Base-by-base conservation (phyloP, 495 filamentous ascomycete genomes). In the Staphylotrichum tortipilum region DNA sequence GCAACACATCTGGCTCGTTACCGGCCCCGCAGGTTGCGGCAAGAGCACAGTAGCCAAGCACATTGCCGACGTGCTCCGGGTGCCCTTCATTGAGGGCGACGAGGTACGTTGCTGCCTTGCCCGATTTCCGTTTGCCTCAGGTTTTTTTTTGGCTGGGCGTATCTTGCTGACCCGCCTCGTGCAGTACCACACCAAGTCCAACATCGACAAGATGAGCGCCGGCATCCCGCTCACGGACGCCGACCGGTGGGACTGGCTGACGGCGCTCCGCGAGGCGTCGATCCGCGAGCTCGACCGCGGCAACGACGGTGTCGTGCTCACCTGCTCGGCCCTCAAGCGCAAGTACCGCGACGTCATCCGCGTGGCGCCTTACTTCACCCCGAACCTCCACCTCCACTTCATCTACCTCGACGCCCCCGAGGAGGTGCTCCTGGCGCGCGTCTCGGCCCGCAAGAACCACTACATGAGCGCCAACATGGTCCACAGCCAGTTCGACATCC, bases 381-480 rank as follows among this genome's bases (percentile, higher is more conserved):
- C 85, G 41, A 76, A 80, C 49, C 80, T 95, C 34, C 78, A 78
- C 40, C 84, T 96, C 40, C 90, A 95, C 64, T 99, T 97, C 64
- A 79, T 97, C 54, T 99, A 94, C 68, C 81, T 99, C 21, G 78
- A 82, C 48, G 86, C 89, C 11, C 70, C 76, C 24, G 84, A 94
- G 64, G 76, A 81, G 41, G 70, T 83, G 18, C 78, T 96, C 26
- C 70, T 94, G 37, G 70, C 80, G 55, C 79, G 94, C 1, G 90
- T 97, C 15, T 68, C 70, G 17, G 72, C 73, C 21, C 79, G 91
- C 54, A 64, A 89, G 68, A 78, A 81, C 41, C 94, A 99, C 62
- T 99, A 92, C 67, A 97, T 99, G 92, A 94, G 94, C 65, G 85
- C 86, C 52, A 79, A 81, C 45, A 99, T 99, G 94, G 89, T 99